Evolutionary conservation across 768 basidiomycete species (phyloP), one percentile per base, ranked within the genome.

Genomic region (Tricholoma furcatifolium): DNA sequence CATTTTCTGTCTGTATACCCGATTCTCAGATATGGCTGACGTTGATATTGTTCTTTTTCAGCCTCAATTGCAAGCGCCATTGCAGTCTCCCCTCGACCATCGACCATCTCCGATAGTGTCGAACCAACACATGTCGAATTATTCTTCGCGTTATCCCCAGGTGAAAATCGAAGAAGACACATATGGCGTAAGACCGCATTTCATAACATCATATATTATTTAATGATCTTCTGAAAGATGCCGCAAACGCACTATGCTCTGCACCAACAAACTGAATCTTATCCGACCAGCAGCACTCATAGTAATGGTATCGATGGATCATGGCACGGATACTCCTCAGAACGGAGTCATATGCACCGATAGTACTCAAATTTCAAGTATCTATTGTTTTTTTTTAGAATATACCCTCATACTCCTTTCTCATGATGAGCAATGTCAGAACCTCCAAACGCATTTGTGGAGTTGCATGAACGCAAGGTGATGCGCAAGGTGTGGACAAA

Each of bases 1-100:
- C 87, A n/a, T 90, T 88, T 76, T 91, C 89, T 86, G 88, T 82
- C 83, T 88, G 89, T 88, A 66, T 78, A 77, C 65, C 75, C 78
- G 73, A 70, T 69, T 73, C 59, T 53, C 12, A 47, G n/a, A 4
- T 4, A 10, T 36, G 14, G n/a, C 67, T 71, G 79, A 83, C 80
- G 76, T 78, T 83, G 82, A 77, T 86, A 72, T 83, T 77, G 60
- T 61, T 59, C 27, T 62, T 67, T 60, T 68, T 67, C 69, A 87
- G 85, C 86, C 86, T 54, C 82, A 82, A 69, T 83, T 88, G 74
- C 85, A 86, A 71, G 71, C 79, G 31, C 68, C 79, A 8, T 67
- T 80, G 20, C 78, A 77, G 48, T 75, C 80, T 20, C 74, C 80
- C 11, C 68, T 74, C 12, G 75, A 76, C 42, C 80, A 81, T 40